phyloP scores from a whole-genome alignment of 495 filamentous ascomycete genomes.

The Pseudomonodictys pantanalensis region DNA sequence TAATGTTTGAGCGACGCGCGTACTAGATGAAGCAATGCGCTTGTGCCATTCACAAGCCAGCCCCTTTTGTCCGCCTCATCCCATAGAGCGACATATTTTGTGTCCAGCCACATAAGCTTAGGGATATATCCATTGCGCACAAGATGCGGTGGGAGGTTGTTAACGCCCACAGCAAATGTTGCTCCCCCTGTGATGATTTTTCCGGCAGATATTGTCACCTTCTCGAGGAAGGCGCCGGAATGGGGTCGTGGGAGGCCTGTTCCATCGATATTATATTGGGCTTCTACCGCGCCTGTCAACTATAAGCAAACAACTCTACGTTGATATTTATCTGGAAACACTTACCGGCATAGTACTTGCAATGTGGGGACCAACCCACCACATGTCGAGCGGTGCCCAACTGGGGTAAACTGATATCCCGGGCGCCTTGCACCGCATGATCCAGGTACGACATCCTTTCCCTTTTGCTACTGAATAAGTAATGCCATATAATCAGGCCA shows the following conservation, averaged over 20 bases:
- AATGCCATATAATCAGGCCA: slow-evolving; percentile 28
- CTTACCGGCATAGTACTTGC: slow-evolving; percentile 8
- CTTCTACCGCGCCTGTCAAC: slow-evolving; percentile 15
- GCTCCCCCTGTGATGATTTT: slow-evolving; percentile 25
- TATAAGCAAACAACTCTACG: background rate
- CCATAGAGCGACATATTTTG: slow-evolving; percentile 35
- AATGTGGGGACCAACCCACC: slow-evolving; percentile 10
- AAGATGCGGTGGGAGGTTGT: slow-evolving; percentile 14
- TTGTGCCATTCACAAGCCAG: slow-evolving; percentile 41
- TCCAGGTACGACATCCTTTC: background rate
- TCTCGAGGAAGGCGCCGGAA: slow-evolving; percentile 16
- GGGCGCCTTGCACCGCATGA: background rate
- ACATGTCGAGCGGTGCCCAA: slow-evolving; percentile 6
- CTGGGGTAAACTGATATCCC: slow-evolving; percentile 23
- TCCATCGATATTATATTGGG: slow-evolving; percentile 18
- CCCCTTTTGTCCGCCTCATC: slow-evolving; percentile 38
- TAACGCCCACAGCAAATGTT: slow-evolving; percentile 19
- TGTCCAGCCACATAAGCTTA: slow-evolving; percentile 28
- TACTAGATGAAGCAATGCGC: slow-evolving; percentile 38
- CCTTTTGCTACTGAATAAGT: background rate
- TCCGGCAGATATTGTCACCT: slow-evolving; percentile 27
- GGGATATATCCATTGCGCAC: slow-evolving; percentile 13
- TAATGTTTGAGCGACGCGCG: slow-evolving; percentile 30
- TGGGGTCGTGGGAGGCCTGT: background rate
- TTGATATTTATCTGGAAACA: background rate